Evolutionary conservation across 306 rosid species (phyloP).

Genomic region (Acacia crassicarpa): DNA sequence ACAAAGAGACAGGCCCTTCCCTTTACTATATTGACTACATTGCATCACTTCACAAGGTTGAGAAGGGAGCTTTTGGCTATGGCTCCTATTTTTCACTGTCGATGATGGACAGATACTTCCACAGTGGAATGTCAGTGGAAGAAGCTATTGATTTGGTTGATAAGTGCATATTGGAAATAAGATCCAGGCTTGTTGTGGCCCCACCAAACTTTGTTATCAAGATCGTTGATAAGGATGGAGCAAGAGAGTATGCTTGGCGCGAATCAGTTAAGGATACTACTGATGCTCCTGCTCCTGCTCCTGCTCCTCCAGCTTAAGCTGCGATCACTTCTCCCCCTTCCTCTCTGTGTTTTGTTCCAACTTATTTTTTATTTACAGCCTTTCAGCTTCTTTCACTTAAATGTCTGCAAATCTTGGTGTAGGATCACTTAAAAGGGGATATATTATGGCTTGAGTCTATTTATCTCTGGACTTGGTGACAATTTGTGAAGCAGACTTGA

Average conservation of each 20-base stretch:
- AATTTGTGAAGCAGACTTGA: slow-evolving; percentile 6
- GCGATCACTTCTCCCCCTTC: background rate
- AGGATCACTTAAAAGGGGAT: slow-evolving; percentile 10
- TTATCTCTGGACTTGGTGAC: slow-evolving; percentile 12
- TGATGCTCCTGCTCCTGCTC: background rate
- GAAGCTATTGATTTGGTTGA: slow-evolving; percentile 83
- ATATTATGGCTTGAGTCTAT: slow-evolving; percentile 7
- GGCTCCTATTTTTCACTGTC: slow-evolving; percentile 88
- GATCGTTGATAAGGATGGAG: slow-evolving; percentile 91
- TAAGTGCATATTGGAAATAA: slow-evolving; percentile 76
- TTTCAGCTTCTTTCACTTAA: background rate
- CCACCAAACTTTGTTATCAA: slow-evolving; percentile 97
- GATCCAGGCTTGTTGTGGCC: slow-evolving; percentile 79
- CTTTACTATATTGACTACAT: slow-evolving; percentile 91
- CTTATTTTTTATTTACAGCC: background rate
- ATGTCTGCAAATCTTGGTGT: slow-evolving; percentile 20
- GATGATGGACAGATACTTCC: slow-evolving; percentile 94
- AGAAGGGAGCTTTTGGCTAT: slow-evolving; percentile 94
- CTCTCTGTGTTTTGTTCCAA: too few relatives aligned
- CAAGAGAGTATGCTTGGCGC: slow-evolving; percentile 87
- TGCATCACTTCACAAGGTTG: slow-evolving; percentile 97
- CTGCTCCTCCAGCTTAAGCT: slow-evolving; percentile 45
- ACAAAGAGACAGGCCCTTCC: slow-evolving; percentile 82
- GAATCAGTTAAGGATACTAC: slow-evolving; percentile 58
- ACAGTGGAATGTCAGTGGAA: slow-evolving; percentile 75